Evolutionary conservation across 495 filamentous ascomycete genomes (phyloP).

Genomic region (Astrocystis sublimbata): DNA sequence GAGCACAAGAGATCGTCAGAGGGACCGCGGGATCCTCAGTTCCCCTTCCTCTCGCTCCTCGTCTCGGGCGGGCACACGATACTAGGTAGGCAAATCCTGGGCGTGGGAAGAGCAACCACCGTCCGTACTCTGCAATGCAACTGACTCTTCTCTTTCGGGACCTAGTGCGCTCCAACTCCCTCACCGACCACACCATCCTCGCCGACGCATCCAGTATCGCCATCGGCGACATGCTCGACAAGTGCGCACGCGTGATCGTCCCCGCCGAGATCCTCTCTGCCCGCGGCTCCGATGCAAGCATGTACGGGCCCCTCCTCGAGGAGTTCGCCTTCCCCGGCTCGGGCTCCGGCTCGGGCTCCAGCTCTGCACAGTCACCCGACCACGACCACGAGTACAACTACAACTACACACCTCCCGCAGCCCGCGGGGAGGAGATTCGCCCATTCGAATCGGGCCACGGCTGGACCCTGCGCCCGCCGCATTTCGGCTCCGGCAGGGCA

Average conservation of each 20-base stretch:
- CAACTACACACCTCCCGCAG: slow-evolving; percentile 56
- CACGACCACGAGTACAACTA: slow-evolving; percentile 37
- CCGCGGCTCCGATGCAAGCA: slow-evolving; percentile 48
- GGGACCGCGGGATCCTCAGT: slow-evolving; percentile 38
- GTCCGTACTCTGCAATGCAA: no score
- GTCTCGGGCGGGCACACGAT: slow-evolving; percentile 92
- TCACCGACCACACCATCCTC: slow-evolving; percentile 68
- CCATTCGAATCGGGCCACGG: slow-evolving; percentile 23
- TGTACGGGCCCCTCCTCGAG: slow-evolving; percentile 79
- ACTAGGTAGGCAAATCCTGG: slow-evolving; percentile 39
- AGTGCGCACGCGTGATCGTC: slow-evolving; percentile 72
- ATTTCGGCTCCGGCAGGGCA: slow-evolving; percentile 12
- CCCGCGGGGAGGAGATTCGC: slow-evolving; percentile 55
- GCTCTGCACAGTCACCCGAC: no score
- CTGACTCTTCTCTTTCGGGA: no score
- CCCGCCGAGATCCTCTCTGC: slow-evolving; percentile 50
- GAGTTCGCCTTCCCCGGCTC: slow-evolving; percentile 70
- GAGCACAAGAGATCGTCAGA: slow-evolving; percentile 9
- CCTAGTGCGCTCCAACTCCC: slow-evolving; percentile 59
- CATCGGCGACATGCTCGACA: slow-evolving; percentile 83
- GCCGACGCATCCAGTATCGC: slow-evolving; percentile 73
- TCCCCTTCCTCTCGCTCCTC: slow-evolving; percentile 88
- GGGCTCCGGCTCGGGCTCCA: no score
- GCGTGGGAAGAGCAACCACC: no score
- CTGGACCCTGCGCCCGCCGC: slow-evolving; percentile 41